Evolutionary conservation across 306 rosid species (phyloP), one percentile per base, ranked within the genome.

Genomic region (Elaeagnus macrophylla): DNA sequence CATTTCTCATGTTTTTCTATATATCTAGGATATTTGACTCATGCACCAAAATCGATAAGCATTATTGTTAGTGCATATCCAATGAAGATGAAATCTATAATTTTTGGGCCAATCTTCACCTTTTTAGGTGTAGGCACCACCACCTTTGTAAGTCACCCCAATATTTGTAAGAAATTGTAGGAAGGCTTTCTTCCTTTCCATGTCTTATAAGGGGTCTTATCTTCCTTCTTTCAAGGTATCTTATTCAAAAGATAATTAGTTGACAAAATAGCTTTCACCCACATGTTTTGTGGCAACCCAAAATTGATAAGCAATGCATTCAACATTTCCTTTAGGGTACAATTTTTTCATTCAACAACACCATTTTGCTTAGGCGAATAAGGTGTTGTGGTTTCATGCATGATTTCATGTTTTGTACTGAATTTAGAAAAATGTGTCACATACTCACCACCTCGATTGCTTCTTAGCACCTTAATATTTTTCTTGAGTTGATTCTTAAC

Each of bases 281-380:
- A 46, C 39, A 14, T 15, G 15, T 47, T 52, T 7, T 3, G 0
- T 0, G 43, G 8, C 12, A 39, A 7, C 5, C 48, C 14, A 5
- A 12, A 60, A 60, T 36, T 52, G 4, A 59, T 0, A 17, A 60
- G n/a, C 61, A 67, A 51, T 11, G 5, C 43, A 46, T 53, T 52
- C 35, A 44, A 37, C n/a, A 56, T 59, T 0, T 58, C 47, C n/a
- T 35, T 48, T n/a, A 41, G 9, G 0, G 54, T 36, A 17, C 54
- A 55, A 43, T 65, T 64, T 45, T 43, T 53, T 12, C 60, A 14
- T 16, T 63, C 39, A 2, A 48, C 69, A 7, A 54, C 37, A 1
- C 19, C 61, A 32, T 59, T 60, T 12, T 43, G 10, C 11, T 67
- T 0, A 7, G 44, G 37, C 13, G 50, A 65, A 25, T 18, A 56